Evolutionary conservation across 306 rosid genomes (phyloP).

Genomic region (Vigna trinervia): DNA sequence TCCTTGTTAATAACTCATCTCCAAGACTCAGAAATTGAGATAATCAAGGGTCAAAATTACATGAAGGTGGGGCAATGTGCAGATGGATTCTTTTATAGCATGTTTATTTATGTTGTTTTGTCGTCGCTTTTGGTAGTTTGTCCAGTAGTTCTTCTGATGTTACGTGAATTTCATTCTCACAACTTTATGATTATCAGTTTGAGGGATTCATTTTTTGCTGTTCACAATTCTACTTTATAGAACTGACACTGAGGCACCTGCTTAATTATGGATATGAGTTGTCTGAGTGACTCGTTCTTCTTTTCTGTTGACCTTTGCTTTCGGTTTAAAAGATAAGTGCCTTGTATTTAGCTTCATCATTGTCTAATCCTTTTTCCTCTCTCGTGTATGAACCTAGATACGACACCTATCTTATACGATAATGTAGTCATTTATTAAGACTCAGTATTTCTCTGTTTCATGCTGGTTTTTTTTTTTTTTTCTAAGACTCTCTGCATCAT

Average conservation of each 20-base stretch:
- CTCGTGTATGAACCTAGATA: not conserved
- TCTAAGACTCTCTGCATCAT: no score
- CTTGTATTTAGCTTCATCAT: slow-evolving; percentile 4
- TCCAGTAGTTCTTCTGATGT: slow-evolving; percentile 1
- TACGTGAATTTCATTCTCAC: slow-evolving; percentile 30
- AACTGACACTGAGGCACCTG: not conserved
- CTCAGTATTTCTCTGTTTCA: no score
- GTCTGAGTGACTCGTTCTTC: slow-evolving; percentile 17
- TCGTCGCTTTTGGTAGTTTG: slow-evolving; percentile 36
- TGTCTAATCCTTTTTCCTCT: slow-evolving; percentile 3
- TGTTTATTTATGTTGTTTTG: slow-evolving; percentile 1
- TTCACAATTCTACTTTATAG: slow-evolving; percentile 5
- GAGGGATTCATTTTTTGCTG: not conserved
- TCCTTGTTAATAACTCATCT: not conserved
- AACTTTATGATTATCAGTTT: not conserved
- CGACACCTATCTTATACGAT: not conserved
- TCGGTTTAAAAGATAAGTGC: not conserved
- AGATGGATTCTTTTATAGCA: slow-evolving; percentile 24
- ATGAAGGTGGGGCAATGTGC: not conserved
- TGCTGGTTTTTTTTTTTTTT: no score
- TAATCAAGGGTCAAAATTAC: not conserved
- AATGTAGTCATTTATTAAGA: no score
- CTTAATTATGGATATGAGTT: not conserved
- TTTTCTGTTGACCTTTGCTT: not conserved
- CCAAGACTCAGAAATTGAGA: not conserved